A percentile compares a stretch with the other conserved stretches of the same genome.
These are phyloP conservation scores for Scheffersomyces spartinae DNA, from an alignment of 805 yeast genomes.

Conservation along the genomic window DNA sequence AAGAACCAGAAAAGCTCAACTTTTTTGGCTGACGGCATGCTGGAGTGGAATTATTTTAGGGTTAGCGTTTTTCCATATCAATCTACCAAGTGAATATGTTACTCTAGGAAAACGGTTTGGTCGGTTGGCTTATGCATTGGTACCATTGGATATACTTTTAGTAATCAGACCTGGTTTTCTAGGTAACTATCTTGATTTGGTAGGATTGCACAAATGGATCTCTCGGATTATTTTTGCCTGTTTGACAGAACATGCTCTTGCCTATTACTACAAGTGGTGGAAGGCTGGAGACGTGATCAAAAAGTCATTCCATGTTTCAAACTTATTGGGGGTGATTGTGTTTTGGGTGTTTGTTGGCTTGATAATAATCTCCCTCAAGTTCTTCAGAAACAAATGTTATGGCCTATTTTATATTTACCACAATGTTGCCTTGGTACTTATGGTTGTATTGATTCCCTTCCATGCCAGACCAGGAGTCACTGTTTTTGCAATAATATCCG, in stretches of 20 bases:
- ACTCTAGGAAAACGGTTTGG: conserved; percentile 60
- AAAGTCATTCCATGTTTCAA: conserved; percentile 25
- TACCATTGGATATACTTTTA: conserved; percentile 46
- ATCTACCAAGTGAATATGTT: no score
- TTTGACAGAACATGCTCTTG: conserved; percentile 39
- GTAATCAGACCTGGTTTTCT: conserved; percentile 46
- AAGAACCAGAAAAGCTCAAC: no score
- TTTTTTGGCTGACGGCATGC: no score
- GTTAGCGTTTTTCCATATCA: background rate
- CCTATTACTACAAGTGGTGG: conserved; percentile 40
- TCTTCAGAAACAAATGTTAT: conserved; percentile 39
- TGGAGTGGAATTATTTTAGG: background rate
- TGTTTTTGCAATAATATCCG: conserved; percentile 16
- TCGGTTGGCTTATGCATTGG: conserved; percentile 43
- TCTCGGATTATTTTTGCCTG: conserved; percentile 43
- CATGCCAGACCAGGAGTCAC: conserved; percentile 68
- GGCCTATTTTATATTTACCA: conserved; percentile 46
- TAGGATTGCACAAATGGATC: conserved; percentile 61
- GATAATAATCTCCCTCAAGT: conserved; percentile 33
- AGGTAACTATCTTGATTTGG: conserved; percentile 40
- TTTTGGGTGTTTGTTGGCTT: conserved; percentile 24
- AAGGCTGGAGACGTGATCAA: conserved; percentile 16
- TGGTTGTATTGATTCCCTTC: conserved; percentile 33
- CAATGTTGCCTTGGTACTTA: conserved; percentile 34
- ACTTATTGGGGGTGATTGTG: conserved; percentile 42